Conservation (phyloP, 148 eudicot genomes). For the Chenopodium berlandieri region DNA sequence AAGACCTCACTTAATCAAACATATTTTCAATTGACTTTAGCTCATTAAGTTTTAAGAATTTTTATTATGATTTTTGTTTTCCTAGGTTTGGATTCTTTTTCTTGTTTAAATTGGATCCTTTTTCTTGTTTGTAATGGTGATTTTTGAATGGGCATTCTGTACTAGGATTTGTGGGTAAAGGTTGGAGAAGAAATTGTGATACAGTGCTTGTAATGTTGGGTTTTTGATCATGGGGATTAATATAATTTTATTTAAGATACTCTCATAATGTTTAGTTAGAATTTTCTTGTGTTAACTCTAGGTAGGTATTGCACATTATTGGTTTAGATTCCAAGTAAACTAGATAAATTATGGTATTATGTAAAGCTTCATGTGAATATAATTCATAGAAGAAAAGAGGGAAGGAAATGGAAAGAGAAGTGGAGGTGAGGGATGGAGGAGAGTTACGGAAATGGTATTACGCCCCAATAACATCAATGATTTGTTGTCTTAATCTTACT, state of each 20-base stretch:
- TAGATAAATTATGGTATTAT: background rate
- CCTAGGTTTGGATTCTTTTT: background rate
- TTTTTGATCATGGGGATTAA: background rate
- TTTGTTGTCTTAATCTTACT: background rate
- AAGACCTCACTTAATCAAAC: background rate
- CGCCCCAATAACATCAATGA: background rate
- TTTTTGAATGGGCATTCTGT: background rate
- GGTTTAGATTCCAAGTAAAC: background rate
- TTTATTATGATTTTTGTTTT: background rate
- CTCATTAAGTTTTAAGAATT: background rate
- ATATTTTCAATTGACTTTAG: background rate
- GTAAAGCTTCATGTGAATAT: background rate
- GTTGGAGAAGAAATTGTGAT: background rate
- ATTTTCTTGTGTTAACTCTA: slow-evolving; percentile 2
- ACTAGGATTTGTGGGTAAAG: background rate
- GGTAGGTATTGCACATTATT: background rate
- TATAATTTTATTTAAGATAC: background rate
- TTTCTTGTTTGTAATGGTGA: background rate
- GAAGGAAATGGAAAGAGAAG: background rate
- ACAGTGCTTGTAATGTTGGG: background rate
- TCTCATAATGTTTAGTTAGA: background rate
- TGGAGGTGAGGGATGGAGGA: background rate
- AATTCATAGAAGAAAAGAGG: background rate
- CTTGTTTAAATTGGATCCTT: background rate
- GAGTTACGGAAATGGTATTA: background rate